Conservation (phyloP, 2,329 filamentous ascomycete species). For the Hymenoscyphus scutula region DNA sequence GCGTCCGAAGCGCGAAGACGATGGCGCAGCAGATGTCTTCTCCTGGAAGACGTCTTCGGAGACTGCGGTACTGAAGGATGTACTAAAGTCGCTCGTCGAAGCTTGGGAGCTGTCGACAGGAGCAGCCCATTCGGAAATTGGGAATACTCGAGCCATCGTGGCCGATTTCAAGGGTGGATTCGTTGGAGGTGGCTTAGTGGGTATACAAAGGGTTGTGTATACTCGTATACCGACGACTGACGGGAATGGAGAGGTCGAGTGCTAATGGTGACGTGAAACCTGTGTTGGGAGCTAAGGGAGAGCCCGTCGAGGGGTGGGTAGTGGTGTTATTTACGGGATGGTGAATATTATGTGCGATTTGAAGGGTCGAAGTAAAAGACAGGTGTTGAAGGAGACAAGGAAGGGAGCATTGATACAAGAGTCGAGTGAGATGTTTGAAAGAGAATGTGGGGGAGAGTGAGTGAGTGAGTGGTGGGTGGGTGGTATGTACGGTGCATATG, state of each 20-base stretch:
- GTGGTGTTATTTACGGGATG: not conserved
- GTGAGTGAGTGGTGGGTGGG: not conserved
- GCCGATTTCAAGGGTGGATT: not conserved
- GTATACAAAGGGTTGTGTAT: not conserved
- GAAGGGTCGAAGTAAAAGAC: slow-evolving; percentile 1
- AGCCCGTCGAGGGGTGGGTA: not conserved
- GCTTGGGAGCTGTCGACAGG: slow-evolving; percentile 44
- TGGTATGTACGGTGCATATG: not conserved
- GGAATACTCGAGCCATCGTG: slow-evolving; percentile 40
- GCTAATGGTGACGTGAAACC: not conserved
- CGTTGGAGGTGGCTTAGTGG: not conserved
- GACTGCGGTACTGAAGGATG: slow-evolving; percentile 12
- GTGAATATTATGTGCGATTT: not conserved
- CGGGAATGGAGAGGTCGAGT: not conserved
- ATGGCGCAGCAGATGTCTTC: slow-evolving; percentile 17
- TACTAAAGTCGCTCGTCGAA: slow-evolving; percentile 36
- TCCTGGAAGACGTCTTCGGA: slow-evolving; percentile 34
- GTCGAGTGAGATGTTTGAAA: not conserved
- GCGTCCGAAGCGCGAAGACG: slow-evolving; percentile 21
- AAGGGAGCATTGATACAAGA: slow-evolving; percentile 1
- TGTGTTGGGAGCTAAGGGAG: not conserved
- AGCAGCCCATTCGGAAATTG: slow-evolving; percentile 44
- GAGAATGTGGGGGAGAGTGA: not conserved
- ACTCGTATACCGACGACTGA: not conserved
- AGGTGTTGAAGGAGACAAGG: not conserved